Evolutionary conservation across 2,329 filamentous ascomycete species (phyloP), one percentile per base, ranked within the genome.

Genomic region (Fusarium haematococcum): DNA sequence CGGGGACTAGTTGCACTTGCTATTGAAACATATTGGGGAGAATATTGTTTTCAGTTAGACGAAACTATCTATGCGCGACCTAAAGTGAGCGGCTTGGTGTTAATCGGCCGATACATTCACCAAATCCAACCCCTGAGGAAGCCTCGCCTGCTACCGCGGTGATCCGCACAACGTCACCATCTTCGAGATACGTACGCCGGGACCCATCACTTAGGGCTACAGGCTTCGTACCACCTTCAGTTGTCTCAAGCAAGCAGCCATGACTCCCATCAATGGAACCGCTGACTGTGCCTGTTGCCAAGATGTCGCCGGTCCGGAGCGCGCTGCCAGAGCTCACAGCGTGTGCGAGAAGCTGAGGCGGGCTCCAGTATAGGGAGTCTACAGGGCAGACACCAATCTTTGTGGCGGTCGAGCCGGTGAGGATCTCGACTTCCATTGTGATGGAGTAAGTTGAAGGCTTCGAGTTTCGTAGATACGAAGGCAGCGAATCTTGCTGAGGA

Each of bases 201-300:
- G 76, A 75, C 6, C 83, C 84, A 16, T 81, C 79, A 0, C 27
- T 59, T 20, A 82, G 52, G 54, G 58, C 54, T 14, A 83, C 60
- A 8, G 79, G 76, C 6, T 77, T 78, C 23, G 75, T 81, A 0
- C 84, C 84, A 1, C 82, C 82, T 57, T 80, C 77, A 1, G 82
- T 85, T 39, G 79, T 60, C 72, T 86, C 85, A 6, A 86, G 78
- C 54, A 86, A 75, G 65, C 85, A 85, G 0, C 85, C 85, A 27
- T 82, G 80, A 32, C 77, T 79, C 0, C 79, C 79, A 3, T 80
- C 74, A 1, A 78, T 80, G 0, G 73, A 68, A 0, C 84, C 85
- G 5, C 79, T 83, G 11, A 87, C 80, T 0, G 85, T 87, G 0
- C 85, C 85, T 0, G 84, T 86, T 0, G 80, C 85, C 37, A 86